A percentile compares a stretch with the other conserved stretches of the same genome.
phyloP scores from a whole-genome alignment of 2,329 filamentous ascomycete genomes.

The Fusarium metavorans region DNA sequence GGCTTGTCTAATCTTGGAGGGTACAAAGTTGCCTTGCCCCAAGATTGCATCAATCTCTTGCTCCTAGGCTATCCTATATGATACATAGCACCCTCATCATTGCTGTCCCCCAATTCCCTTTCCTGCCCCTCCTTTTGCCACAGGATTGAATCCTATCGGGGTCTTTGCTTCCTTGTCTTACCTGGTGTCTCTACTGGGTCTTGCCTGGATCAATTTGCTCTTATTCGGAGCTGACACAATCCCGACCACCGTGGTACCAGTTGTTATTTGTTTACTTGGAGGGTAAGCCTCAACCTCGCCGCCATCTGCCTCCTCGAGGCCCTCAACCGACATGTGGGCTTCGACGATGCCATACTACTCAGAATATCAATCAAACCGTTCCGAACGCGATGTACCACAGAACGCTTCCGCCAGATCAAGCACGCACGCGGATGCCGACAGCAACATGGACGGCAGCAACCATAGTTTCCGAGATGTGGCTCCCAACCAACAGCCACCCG shows the following conservation, averaged over 20 bases:
- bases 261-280: slow-evolving; percentile 40
- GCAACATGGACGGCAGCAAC: slow-evolving; percentile 23
- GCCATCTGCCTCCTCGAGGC: slow-evolving; percentile 44
- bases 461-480: slow-evolving; percentile 20
- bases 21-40: slow-evolving; percentile 42
- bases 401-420: slow-evolving; percentile 23
- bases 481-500: slow-evolving; percentile 31
- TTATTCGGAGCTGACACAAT: slow-evolving; percentile 7
- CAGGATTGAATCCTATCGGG: slow-evolving; percentile 29
- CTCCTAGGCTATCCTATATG: slow-evolving; percentile 41
- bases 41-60: slow-evolving; percentile 49
- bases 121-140: slow-evolving; percentile 32
- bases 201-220: slow-evolving; percentile 17
- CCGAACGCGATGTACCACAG: slow-evolving; percentile 33
- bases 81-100: slow-evolving; percentile 41
- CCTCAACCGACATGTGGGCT: slow-evolving; percentile 42
- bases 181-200: slow-evolving; percentile 19
- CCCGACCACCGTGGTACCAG: slow-evolving; percentile 38
- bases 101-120: slow-evolving; percentile 25
- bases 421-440: slow-evolving; percentile 13
- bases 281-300: slow-evolving; percentile 43
- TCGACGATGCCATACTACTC: slow-evolving; percentile 43
- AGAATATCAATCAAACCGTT: slow-evolving; percentile 41
- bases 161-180: slow-evolving; percentile 9
- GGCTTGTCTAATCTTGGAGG: slow-evolving; percentile 46